Conservation (phyloP, 352 stramenopile species). For the Phytopythium chamaehyphon region DNA sequence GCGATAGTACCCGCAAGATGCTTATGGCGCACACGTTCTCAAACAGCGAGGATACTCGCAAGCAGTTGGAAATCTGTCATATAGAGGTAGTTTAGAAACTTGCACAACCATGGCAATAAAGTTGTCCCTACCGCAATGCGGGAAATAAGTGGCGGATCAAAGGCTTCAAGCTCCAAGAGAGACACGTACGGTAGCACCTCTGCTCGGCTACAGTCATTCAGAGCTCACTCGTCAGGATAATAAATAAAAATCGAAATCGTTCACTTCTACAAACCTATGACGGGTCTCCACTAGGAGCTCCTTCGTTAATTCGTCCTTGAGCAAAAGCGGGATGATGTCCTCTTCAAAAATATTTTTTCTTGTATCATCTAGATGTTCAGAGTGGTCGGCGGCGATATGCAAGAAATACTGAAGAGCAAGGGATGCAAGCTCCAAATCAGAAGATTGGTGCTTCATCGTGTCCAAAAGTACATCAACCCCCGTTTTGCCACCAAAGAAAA, state of each 20-base stretch:
- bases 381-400: conserved; percentile 63
- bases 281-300: conserved; percentile 76
- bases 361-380: conserved; percentile 25
- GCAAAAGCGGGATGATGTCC: conserved; percentile 52
- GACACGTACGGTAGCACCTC: conserved; percentile 58
- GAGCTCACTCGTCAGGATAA: background rate
- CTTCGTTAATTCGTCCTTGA: conserved; percentile 57
- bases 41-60: conserved; percentile 77
- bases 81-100: background rate
- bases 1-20: conserved; percentile 73
- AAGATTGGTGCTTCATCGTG: conserved; percentile 60
- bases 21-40: conserved; percentile 75
- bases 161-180: conserved; percentile 29
- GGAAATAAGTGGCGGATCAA: conserved; percentile 54
- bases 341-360: conserved; percentile 41
- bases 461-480: conserved; percentile 66
- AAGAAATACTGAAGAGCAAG: conserved; percentile 82
- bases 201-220: conserved; percentile 19
- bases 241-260: background rate
- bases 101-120: background rate
- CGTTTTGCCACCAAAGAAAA: conserved; percentile 39
- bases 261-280: conserved; percentile 29
- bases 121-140: conserved; percentile 50
- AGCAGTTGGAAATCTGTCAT: conserved; percentile 68
- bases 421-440: conserved; percentile 60